Evolutionary conservation across 768 basidiomycete species (phyloP).

Genomic region (Mycena vitilis): DNA sequence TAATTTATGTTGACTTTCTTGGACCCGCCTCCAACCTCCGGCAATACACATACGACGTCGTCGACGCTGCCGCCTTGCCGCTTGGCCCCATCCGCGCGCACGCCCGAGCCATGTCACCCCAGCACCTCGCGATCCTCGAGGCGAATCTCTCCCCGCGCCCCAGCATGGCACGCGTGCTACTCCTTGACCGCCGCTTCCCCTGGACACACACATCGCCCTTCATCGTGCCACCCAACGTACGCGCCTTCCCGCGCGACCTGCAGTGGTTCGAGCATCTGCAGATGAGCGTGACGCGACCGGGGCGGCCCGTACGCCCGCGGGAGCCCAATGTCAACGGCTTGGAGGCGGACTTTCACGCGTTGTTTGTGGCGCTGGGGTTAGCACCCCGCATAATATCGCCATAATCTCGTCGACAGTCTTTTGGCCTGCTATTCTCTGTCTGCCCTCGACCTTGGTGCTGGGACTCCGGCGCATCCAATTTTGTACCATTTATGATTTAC

Average conservation of each 20-base stretch:
- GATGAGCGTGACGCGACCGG: conserved; percentile 12
- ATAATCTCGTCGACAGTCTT: too few relatives aligned
- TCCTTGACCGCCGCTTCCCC: conserved; percentile 9
- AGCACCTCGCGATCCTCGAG: conserved; percentile 6
- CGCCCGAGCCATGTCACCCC: not conserved
- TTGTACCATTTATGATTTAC: too few relatives aligned
- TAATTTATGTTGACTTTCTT: conserved; percentile 16
- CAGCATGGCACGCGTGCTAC: conserved; percentile 10
- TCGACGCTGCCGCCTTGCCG: conserved; percentile 14
- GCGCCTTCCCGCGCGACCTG: not conserved
- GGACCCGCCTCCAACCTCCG: not conserved
- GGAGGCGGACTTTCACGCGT: too few relatives aligned
- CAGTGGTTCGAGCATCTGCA: conserved; percentile 20
- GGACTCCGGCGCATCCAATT: too few relatives aligned
- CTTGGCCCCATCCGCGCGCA: not conserved
- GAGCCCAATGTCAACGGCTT: too few relatives aligned
- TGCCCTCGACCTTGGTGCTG: too few relatives aligned
- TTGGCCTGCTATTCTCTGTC: too few relatives aligned
- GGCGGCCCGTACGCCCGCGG: not conserved
- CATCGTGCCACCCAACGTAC: conserved; percentile 3
- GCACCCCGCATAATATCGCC: too few relatives aligned
- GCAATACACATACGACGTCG: conserved; percentile 15
- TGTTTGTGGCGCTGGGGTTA: too few relatives aligned
- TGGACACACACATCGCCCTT: conserved; percentile 7
- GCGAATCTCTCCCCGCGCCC: conserved; percentile 2